Evolutionary conservation across 176 grass and related monocot species (phyloP), one percentile per base, ranked within the genome.

Genomic region (Oryza coarctata): DNA sequence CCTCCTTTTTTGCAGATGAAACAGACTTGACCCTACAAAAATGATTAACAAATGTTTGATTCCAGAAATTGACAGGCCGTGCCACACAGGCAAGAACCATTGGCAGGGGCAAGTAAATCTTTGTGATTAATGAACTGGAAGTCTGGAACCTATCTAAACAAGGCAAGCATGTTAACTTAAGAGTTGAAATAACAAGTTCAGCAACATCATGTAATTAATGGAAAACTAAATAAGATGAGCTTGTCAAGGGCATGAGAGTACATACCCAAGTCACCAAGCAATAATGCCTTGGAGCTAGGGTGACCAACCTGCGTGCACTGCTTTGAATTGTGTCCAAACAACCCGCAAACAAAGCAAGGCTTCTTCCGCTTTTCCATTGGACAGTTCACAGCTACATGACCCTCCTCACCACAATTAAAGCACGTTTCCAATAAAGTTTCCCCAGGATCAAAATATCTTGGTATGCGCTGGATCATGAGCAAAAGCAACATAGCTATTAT

Each of bases 341-440:
- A 67, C 12, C 97, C 97, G 79, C 97, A 99, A 73, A 93, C 79
- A 80, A 99, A 99, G 70, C 97, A 99, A 44, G 97, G 97, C 45
- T 83, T 99, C 83, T 89, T 88, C 74, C 91, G 69, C 70, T 82
- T 99, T 50, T 90, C 91, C 39, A 86, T 84, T 44, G 79, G 81
- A 80, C 97, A 99, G 73, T 94, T 94, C 61, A 88, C 97, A 80
- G 91, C 80, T 65, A 92, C 65, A 83, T 99, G 97, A 9, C 97
- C 97, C 84, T 96, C 93, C 80, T 99, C 91, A 0, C 89, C 88
- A 72, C 97, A 99, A 71, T 99, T 94, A 86, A 88, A 99, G 77
- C 97, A 99, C 68, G 93, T 88, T 33, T 78, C 89, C 77, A 86
- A 65, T 49, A 81, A 82, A 63, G 71, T 85, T 80, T 96, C 93